phyloP scores from a whole-genome alignment of 495 filamentous ascomycete species.

The Aspergillus sclerotiicarbonarius region DNA sequence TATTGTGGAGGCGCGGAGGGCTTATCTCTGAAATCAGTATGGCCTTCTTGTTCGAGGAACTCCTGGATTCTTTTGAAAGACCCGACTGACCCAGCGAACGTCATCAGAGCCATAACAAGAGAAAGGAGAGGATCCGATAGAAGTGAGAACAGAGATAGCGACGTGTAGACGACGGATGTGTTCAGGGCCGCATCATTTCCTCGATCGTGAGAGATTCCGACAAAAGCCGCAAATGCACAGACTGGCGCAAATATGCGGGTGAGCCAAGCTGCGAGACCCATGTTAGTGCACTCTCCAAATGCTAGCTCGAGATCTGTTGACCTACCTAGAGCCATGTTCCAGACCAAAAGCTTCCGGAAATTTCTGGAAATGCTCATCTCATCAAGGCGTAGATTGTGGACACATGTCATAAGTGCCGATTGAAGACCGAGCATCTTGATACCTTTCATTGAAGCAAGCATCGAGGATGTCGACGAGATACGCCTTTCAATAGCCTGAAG shows the following conservation, averaged over 20 bases:
- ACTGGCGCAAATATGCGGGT: slow-evolving; percentile 53
- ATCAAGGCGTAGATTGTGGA: slow-evolving; percentile 52
- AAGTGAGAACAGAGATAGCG: slow-evolving; percentile 59
- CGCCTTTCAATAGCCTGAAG: slow-evolving; percentile 52
- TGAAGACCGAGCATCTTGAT: slow-evolving; percentile 63
- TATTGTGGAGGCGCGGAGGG: slow-evolving; percentile 20
- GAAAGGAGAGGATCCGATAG: slow-evolving; percentile 53
- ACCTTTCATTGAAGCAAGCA: slow-evolving; percentile 54
- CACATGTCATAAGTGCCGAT: slow-evolving; percentile 31
- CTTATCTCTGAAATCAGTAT: slow-evolving; percentile 31
- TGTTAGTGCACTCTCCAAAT: background rate
- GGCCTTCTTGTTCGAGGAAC: slow-evolving; percentile 49
- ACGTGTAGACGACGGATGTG: slow-evolving; percentile 54
- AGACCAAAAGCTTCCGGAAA: slow-evolving; percentile 54
- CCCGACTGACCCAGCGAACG: slow-evolving; percentile 51
- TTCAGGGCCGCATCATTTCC: slow-evolving; percentile 46
- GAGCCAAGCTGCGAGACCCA: slow-evolving; percentile 37
- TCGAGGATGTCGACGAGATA: slow-evolving; percentile 47
- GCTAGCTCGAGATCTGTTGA: background rate
- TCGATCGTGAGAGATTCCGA: slow-evolving; percentile 47
- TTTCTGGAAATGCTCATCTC: slow-evolving; percentile 57
- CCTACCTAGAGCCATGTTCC: slow-evolving; percentile 51
- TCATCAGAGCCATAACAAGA: slow-evolving; percentile 57
- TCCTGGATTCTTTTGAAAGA: slow-evolving; percentile 59
- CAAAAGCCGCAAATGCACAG: slow-evolving; percentile 50